Base-by-base conservation (phyloP, 2,329 filamentous ascomycete genomes). In the Aspergillus tanneri region DNA sequence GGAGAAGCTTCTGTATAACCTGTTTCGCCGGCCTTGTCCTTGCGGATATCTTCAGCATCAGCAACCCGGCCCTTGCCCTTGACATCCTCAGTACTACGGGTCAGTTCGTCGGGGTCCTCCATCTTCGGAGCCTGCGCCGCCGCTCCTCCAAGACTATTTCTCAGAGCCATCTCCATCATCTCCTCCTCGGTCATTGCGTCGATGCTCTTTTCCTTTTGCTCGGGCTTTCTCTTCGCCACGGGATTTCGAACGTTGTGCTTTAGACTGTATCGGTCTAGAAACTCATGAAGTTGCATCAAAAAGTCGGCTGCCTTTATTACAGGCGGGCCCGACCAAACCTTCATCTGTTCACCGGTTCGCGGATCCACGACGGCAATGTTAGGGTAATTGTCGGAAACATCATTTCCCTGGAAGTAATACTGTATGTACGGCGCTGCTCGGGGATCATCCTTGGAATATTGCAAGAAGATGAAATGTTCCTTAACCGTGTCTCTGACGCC, bases 301-400 rank as follows among this genome's bases (percentile, higher is more conserved):
- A 99, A 97, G 11, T 96, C 91, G 8, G 80, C 68, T 0, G 90
- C 74, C 30, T 79, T 80, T 1, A 91, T 85, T 45, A 91, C 88
- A 1, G 91, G 89, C 7, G 82, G 79, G 1, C 92, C 91, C 11
- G 88, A 90, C 92, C 93, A 97, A 1, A 91, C 82, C 74, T 99
- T 99, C 67, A 99, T 88, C 69, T 96, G 90, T 72, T 99, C 93
- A 52, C 93, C 93, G 0, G 93, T 99, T 50, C 93, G 82, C 2
- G 93, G 93, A 61, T 99, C 93, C 53, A 99, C 84, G 53, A 99
- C 96, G 36, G 90, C 90, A 48, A 97, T 93, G 66, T 99, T 91
- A 5, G 93, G 93, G 66, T 95, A 99, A 59, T 91, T 90, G 63
- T 92, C 87, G n/a, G 84, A 80, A 62, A 87, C 87, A 61, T 95